phyloP scores from a whole-genome alignment of 1,139 yeast species.

The Pichia sp. region DNA sequence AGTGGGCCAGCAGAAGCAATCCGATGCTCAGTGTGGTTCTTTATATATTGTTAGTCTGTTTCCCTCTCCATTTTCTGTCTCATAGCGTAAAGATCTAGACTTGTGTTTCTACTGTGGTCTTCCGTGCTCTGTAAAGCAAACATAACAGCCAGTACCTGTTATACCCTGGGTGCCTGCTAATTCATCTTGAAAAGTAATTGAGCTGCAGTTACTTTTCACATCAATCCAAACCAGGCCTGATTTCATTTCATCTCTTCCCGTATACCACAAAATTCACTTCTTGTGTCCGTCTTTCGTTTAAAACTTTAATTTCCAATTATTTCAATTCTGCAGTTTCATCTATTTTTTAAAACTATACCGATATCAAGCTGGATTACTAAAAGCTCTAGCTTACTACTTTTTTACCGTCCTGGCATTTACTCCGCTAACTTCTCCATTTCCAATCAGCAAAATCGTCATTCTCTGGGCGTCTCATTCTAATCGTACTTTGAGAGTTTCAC shows the following conservation, averaged over 20 bases:
- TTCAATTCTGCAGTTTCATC: neutral
- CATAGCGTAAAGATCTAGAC: neutral
- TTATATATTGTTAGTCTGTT: neutral
- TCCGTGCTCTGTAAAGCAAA: neutral
- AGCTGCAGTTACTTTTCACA: neutral
- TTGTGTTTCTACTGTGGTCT: neutral
- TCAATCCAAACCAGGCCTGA: neutral
- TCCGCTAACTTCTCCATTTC: neutral
- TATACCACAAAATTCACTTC: neutral
- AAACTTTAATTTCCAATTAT: neutral
- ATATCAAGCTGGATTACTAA: neutral
- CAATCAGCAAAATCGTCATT: neutral
- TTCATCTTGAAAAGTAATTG: neutral
- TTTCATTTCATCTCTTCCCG: neutral
- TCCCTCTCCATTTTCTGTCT: neutral
- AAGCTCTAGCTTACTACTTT: neutral
- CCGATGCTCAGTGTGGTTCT: neutral
- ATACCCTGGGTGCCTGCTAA: neutral
- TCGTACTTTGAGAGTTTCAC: neutral
- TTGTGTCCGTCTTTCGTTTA: neutral
- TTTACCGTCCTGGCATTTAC: neutral
- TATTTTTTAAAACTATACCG: neutral
- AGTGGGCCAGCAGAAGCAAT: neutral
- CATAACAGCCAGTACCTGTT: neutral
- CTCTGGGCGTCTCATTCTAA: neutral